phyloP scores from a whole-genome alignment of 1,284 basidiomycete species.

The Apiotrichum siamense region DNA sequence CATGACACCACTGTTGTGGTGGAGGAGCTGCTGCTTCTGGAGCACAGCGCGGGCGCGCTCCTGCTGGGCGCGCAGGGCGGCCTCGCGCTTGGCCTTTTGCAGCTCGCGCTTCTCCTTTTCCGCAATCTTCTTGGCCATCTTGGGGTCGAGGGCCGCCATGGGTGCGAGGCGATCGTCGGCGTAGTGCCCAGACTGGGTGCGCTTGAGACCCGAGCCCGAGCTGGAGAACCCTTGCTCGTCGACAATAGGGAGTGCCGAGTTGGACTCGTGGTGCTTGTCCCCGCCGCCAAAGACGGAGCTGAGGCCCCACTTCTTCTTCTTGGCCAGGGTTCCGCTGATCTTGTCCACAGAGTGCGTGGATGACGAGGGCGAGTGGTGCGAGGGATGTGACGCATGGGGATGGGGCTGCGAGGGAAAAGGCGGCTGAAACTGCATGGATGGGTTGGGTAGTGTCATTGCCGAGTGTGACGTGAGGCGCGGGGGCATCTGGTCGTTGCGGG shows the following conservation, averaged over 20 bases:
- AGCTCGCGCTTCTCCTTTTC: conserved; percentile 76
- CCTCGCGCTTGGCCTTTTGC: conserved; percentile 76
- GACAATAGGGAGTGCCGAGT: conserved; percentile 55
- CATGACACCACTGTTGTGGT: conserved; percentile 48
- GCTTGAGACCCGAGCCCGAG: conserved; percentile 54
- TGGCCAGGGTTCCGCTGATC: conserved; percentile 15
- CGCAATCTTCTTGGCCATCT: conserved; percentile 85
- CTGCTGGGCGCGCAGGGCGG: conserved; percentile 58
- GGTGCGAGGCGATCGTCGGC: conserved; percentile 56
- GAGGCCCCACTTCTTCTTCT: conserved; percentile 49
- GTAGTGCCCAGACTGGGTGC: conserved; percentile 68
- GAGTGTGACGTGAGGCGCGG: conserved; percentile 2
- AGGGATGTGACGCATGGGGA: not conserved
- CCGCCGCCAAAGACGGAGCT: conserved; percentile 63
- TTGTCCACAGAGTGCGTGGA: not conserved
- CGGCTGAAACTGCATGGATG: not conserved
- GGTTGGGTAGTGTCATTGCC: not conserved
- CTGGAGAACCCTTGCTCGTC: conserved; percentile 51
- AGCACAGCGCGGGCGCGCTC: conserved; percentile 94
- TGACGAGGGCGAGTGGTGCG: not conserved
- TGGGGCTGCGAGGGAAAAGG: not conserved
- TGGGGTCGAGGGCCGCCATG: conserved; percentile 54
- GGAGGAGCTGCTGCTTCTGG: conserved; percentile 73
- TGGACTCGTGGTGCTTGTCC: conserved; percentile 55
- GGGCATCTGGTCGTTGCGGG: not conserved